Evolutionary conservation across 441 rosid genomes (phyloP), one percentile per base, ranked within the genome.

Genomic region (Geranium incanum): DNA sequence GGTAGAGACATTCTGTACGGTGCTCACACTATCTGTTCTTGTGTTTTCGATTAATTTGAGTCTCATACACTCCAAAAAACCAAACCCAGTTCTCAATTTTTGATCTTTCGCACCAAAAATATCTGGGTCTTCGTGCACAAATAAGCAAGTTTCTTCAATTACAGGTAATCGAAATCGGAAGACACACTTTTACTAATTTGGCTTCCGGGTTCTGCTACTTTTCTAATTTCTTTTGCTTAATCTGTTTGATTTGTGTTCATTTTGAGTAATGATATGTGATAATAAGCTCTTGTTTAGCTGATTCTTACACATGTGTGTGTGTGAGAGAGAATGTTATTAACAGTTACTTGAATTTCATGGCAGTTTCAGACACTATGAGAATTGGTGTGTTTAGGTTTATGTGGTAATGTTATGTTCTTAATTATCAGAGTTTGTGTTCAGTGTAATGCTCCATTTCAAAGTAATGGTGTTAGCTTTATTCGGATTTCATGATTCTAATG

Each of bases 401-500:
- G 7, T 7, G 50, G 50, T 43, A 43, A 7, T 43, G 50, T 43
- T 7, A 28, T 28, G 33, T 28, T 28, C 11, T 8, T 43, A 7
- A 6, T 43, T 11, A 43, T 43, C 50, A 7, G 11, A 43, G 50
- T 6, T 28, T 28, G 50, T 43, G 15, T 52, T 52, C 19, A 52
- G 3, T 52, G 60, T 52, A n/a, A 52, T 15, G 18, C 16, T 55
- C 16, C 62, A 15, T 55, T 45, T 9, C 12, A 45, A 9, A 45
- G 52, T 13, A 45, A 45, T 45, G 52, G n/a, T 45, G 62, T n/a
- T 55, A 3, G 15, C 62, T 55, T 55, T 55, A 6, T 55, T 55
- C 18, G 13, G 7, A 55, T 55, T 55, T 15, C 21, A 55, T 48
- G 69, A 68, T 28, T 60, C 19, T 74, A 67, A 72, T 59, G 69